Evolutionary conservation across 1,284 basidiomycete species (phyloP), one percentile per base, ranked within the genome.

Genomic region (Apiotrichum sp.): DNA sequence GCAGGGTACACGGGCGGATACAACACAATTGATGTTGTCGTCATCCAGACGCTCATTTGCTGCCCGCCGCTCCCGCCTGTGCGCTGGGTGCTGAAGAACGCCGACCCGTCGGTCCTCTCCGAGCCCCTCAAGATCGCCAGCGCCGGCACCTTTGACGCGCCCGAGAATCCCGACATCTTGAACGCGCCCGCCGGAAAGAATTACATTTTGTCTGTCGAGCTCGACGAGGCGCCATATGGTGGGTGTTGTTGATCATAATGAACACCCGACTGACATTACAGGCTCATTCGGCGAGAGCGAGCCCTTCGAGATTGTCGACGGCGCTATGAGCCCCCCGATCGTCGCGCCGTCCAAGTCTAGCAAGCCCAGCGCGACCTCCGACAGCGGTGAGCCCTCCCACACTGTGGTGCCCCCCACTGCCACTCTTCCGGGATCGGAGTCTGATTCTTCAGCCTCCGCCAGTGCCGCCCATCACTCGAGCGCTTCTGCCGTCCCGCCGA

Each of bases 1-100:
- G 33, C 46, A 48, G 47, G 47, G 47, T 48, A 38, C 38, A 48
- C 47, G 6, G 47, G 47, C 13, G 47, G 47, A 4, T 48, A 38
- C 36, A 48, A 48, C 47, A 7, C 13, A 6, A 48, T 48, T n/a
- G 31, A 48, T 10, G 16, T 14, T 4, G 9, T 8, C 4, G 32
- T 29, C 4, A 48, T 48, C 11, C 47, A 48, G 47, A 48, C 47
- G 11, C 47, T 48, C 47, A 48, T 48, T 36, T 48, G 47, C 47
- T 48, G 47, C 38, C 47, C 47, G 16, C 47, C 47, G 16, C 38
- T 48, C 7, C 47, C 47, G 3, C 36, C 35, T 3, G 47, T 48
- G 4, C 3, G 16, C 2, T 48, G 47, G 47, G 29, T 48, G 2
- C 36, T 48, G 36, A 32, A 16, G 4, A 48, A 48, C 47, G 3